Evolutionary conservation across 176 grass and related monocot genomes (phyloP).

Genomic region (Oryza punctata): DNA sequence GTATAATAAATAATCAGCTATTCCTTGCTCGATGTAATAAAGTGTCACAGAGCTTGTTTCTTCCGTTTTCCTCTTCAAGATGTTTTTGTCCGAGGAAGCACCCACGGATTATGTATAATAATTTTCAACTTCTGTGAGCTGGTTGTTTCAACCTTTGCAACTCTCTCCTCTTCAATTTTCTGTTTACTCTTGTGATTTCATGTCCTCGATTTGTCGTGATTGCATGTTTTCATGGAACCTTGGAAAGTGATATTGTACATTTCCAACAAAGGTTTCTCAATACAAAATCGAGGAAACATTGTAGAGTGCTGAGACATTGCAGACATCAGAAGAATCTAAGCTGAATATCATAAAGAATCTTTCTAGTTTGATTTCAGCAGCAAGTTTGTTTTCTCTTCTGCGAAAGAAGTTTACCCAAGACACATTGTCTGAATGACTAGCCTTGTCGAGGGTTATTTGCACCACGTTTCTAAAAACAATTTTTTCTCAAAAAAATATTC

Average conservation of each 20-base stretch:
- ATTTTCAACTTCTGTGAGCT: not conserved
- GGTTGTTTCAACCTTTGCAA: not conserved
- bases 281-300: not conserved
- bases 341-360: not conserved
- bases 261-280: not conserved
- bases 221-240: not conserved
- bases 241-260: not conserved
- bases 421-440: too few relatives aligned
- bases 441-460: too few relatives aligned
- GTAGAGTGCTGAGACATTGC: too few relatives aligned
- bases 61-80: constrained; percentile 22
- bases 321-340: too few relatives aligned
- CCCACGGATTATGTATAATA: constrained; percentile 33
- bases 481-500: too few relatives aligned
- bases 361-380: not conserved
- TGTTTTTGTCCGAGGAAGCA: constrained; percentile 5
- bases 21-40: constrained; percentile 72
- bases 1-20: constrained; percentile 58
- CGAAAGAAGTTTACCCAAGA: too few relatives aligned
- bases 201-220: not conserved
- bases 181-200: not conserved
- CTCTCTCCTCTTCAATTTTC: not conserved
- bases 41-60: constrained; percentile 32
- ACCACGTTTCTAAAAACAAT: too few relatives aligned
- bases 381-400: not conserved